Evolutionary conservation across 345 rosid species (phyloP).

Genomic region (Eucalyptus sp.): DNA sequence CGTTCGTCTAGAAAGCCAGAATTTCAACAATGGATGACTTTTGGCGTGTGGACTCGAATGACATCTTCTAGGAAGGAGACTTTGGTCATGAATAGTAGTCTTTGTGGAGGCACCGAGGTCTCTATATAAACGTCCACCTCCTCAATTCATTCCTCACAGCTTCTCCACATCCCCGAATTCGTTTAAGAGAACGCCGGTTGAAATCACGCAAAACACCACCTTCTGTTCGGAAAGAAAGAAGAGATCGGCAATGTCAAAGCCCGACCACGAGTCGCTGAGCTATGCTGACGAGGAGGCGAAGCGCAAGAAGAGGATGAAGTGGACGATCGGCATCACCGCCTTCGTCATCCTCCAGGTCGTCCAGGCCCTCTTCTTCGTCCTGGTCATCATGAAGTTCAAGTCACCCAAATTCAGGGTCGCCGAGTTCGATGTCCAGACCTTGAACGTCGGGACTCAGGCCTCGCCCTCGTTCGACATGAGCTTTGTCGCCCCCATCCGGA

Average conservation of each 20-base stretch:
- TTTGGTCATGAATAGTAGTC: not conserved
- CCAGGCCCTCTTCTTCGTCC: not conserved
- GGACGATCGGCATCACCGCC: not conserved
- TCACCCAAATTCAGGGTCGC: not conserved
- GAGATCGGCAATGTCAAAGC: not conserved
- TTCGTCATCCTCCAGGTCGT: not conserved
- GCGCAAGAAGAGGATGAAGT: not conserved
- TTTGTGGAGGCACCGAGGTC: not conserved
- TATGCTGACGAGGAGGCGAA: not conserved
- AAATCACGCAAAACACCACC: not conserved
- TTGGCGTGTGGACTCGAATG: not conserved
- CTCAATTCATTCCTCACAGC: not conserved
- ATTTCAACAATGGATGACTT: not conserved
- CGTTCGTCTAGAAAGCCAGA: not conserved
- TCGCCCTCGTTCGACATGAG: not conserved
- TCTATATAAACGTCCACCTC: not conserved
- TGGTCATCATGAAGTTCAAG: not conserved
- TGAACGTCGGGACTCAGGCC: not conserved
- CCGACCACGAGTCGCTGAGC: not conserved
- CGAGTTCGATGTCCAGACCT: not conserved
- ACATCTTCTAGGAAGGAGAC: not conserved
- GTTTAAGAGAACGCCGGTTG: not conserved
- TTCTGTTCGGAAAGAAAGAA: not conserved
- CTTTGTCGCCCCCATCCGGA: not conserved
- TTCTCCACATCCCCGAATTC: not conserved